A percentile compares a stretch with the other conserved stretches of the same genome.
Conservation (phyloP, 148 eudicot species). For the Diospyros kaki region DNA sequence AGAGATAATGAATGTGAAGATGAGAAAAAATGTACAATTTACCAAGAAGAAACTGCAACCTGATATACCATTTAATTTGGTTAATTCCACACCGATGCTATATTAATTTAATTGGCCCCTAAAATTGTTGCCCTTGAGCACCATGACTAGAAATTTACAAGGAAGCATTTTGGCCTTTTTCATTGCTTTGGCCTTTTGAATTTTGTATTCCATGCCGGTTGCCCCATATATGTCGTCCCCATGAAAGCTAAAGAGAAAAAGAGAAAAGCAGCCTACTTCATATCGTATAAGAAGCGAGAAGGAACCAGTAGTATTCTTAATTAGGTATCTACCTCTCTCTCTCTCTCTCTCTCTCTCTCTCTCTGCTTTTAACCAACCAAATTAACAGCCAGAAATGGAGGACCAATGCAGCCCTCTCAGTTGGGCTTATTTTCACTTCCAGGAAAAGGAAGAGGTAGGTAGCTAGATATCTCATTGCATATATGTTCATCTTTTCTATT, state of each 20-base stretch:
- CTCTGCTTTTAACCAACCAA: neutral
- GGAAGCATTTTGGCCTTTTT: conserved; percentile 12
- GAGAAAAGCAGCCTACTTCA: neutral
- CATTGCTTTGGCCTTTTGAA: conserved; percentile 19
- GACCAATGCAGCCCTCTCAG: conserved; percentile 55
- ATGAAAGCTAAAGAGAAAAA: conserved; percentile 9
- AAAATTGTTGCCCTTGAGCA: neutral
- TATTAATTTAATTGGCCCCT: too few relatives aligned
- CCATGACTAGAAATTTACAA: conserved; percentile 7
- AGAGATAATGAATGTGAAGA: too few relatives aligned
- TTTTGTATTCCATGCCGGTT: neutral
- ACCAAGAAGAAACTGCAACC: too few relatives aligned
- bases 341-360: conserved; percentile 7
- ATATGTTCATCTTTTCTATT: too few relatives aligned
- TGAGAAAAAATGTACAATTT: too few relatives aligned
- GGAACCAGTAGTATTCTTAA: neutral
- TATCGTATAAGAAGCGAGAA: conserved; percentile 13
- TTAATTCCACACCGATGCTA: too few relatives aligned
- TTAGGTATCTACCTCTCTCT: neutral
- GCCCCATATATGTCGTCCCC: conserved; percentile 6
- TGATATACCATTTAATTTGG: too few relatives aligned
- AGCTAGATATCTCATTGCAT: neutral
- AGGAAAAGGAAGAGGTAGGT: conserved; percentile 33
- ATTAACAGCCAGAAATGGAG: conserved; percentile 14
- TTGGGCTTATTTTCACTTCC: conserved; percentile 32